Conservation (phyloP, 2,329 filamentous ascomycete species). For the Rhexocercosporidium sp. region DNA sequence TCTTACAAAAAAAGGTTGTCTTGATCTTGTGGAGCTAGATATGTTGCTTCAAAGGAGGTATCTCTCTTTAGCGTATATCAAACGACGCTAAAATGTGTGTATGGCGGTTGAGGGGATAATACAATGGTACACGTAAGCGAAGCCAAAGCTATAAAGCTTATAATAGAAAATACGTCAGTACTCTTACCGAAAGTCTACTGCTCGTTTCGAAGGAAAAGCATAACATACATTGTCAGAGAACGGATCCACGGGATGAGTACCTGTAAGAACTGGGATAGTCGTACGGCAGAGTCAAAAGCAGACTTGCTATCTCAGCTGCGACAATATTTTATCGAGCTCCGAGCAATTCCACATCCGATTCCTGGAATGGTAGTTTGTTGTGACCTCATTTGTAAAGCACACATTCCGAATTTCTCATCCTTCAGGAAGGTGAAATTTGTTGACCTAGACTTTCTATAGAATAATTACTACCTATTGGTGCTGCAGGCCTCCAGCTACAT, state of each 20-base stretch:
- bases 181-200: slow-evolving; percentile 2
- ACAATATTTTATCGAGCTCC: neutral
- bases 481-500: too few species aligned
- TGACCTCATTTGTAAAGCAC: too few species aligned
- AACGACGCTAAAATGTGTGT: too few species aligned
- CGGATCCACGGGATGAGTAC: neutral
- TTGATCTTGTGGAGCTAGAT: too few species aligned
- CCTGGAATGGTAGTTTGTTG: neutral
- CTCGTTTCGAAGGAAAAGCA: neutral
- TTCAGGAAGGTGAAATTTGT: too few species aligned
- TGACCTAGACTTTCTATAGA: too few species aligned
- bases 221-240: neutral
- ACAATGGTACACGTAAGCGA: neutral
- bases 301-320: neutral
- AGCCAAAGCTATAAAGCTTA: neutral
- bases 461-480: too few species aligned
- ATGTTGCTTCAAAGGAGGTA: too few species aligned
- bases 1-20: too few species aligned
- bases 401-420: too few species aligned
- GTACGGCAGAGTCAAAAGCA: slow-evolving; percentile 1
- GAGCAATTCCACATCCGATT: slow-evolving; percentile 5
- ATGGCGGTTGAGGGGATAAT: too few species aligned
- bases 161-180: neutral
- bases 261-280: neutral
- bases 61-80: too few species aligned